Base-by-base conservation (phyloP, 1,284 basidiomycete genomes). In the Afroboletus lepidellus region DNA sequence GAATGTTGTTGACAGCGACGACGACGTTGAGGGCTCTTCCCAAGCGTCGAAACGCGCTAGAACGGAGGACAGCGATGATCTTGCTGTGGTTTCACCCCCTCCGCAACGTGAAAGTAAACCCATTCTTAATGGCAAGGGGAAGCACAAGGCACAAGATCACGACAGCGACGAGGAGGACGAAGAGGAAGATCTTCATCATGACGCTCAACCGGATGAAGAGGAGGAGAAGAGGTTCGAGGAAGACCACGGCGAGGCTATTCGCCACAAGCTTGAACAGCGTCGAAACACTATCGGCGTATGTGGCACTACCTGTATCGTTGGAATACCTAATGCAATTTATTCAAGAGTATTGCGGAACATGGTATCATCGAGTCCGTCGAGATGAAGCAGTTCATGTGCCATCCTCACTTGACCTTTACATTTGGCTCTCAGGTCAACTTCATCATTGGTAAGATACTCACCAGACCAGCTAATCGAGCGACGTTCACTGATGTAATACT, bases 321-420 rank as follows among this genome's bases (percentile, higher is more conserved):
- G n/a, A 24, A 38, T 20, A 18, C 29, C 23, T 51, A 34, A 51
- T 39, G 6, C 18, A 25, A 1, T 37, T 16, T 32, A n/a, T 18
- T 36, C 5, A 61, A 92, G 91, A 80, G 77, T 30, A 76, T 90
- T 42, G 90, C 92, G 5, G 85, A 93, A 45, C 81, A 87, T 60
- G 96, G 95, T 12, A 87, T 96, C 55, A 90, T 98, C 58, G 89
- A 94, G 62, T 78, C 77, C 23, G 82, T 99, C 47, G 87, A 92
- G 63, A 83, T 97, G 78, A 78, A 85, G 65, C 90, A 98, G 69
- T 99, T 99, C 72, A 98, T 99, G 95, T 98, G 94, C 69, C 97
- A 99, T 74, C 80, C 84, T 64, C 85, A 82, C 69, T 79, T 95
- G 43, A 83, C 78, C 0, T 90, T 97, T 69, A 77, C 79, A 6